phyloP scores from a whole-genome alignment of 169 alveolate species.

The Plasmodium sp. region DNA sequence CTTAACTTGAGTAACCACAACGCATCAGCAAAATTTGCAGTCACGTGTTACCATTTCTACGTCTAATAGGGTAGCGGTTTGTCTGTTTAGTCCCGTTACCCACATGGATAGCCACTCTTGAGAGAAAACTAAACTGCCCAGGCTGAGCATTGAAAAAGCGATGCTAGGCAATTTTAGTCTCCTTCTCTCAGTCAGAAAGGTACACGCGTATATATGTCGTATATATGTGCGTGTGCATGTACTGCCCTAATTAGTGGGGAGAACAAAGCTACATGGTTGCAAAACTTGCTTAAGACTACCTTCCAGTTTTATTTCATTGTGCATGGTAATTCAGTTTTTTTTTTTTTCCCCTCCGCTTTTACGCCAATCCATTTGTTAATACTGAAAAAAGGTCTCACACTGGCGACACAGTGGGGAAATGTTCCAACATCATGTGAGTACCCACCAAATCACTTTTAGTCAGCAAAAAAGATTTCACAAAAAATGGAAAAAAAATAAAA shows the following conservation, averaged over 20 bases:
- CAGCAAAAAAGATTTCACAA: not conserved
- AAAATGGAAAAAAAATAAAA: not conserved
- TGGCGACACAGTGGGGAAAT: not conserved
- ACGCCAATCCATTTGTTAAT: not conserved
- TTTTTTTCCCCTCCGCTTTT: not conserved
- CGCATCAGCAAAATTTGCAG: not conserved
- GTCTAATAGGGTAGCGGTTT: not conserved
- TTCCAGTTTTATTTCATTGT: not conserved
- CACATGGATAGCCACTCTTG: not conserved
- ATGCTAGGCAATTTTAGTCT: not conserved
- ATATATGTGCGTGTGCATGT: not conserved
- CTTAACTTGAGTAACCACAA: not conserved
- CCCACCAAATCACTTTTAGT: not conserved
- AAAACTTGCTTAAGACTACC: not conserved
- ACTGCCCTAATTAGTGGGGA: not conserved
- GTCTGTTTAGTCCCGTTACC: not conserved
- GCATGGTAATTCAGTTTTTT: not conserved
- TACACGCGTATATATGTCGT: not conserved
- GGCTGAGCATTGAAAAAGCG: not conserved
- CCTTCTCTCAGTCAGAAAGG: not conserved
- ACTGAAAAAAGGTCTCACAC: not conserved
- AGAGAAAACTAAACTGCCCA: not conserved
- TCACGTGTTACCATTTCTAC: not conserved
- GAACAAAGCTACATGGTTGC: not conserved
- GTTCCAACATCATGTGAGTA: not conserved